Conservation (phyloP, 208 protist species). For the Leishmania major region DNA sequence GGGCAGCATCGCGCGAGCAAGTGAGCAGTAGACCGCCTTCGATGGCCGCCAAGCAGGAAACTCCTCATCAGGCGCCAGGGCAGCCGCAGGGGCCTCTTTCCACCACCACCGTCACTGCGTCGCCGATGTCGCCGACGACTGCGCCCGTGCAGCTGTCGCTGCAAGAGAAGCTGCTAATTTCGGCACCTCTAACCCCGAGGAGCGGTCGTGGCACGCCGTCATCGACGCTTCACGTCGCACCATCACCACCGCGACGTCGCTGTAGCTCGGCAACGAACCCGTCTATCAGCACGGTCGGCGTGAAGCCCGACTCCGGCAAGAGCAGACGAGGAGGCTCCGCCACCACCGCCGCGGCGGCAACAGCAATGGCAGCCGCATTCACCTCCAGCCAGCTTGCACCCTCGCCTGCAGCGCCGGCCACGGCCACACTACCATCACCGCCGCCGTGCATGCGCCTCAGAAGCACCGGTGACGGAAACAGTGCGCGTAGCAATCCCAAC, state of each 20-base stretch:
- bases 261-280: background rate
- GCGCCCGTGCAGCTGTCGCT: background rate
- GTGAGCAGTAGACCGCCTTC: background rate
- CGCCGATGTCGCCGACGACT: background rate
- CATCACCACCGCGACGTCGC: background rate
- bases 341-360: background rate
- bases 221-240: constrained; percentile 4
- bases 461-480: background rate
- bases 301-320: background rate
- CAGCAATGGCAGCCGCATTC: background rate
- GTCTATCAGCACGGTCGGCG: background rate
- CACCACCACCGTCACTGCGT: background rate
- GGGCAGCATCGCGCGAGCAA: background rate
- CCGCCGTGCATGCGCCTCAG: background rate
- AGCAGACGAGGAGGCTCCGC: background rate
- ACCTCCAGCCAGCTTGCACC: background rate
- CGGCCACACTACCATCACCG: background rate
- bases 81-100: constrained; percentile 2
- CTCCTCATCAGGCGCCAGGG: background rate
- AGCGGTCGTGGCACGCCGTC: constrained; percentile 4
- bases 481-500: background rate
- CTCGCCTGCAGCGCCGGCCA: background rate
- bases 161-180: background rate
- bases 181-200: background rate
- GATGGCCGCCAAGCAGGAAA: background rate